phyloP scores from a whole-genome alignment of 2,329 filamentous ascomycete species.

The Penicillium sp. region DNA sequence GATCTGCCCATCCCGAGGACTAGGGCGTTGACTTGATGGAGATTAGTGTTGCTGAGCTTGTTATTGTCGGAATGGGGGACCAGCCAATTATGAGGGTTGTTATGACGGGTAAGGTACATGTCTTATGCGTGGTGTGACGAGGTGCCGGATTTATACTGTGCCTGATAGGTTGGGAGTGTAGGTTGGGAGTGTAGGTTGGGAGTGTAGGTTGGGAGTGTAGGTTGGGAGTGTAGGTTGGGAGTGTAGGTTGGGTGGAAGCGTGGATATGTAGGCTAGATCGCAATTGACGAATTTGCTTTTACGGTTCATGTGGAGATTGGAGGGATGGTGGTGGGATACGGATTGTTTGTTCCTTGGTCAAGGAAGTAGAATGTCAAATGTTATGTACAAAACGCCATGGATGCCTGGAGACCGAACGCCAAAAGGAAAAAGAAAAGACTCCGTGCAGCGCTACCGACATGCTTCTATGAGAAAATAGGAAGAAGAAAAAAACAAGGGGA shows the following conservation, averaged over 20 bases:
- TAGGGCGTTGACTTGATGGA: conserved; percentile 5
- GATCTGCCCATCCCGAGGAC: conserved; percentile 3
- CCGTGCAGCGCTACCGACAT: conserved; percentile 13
- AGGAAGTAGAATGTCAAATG: neutral
- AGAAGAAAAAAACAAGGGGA: neutral
- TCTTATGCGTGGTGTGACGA: neutral
- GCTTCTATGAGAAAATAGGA: neutral
- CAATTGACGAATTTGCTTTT: neutral
- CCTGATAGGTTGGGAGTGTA: neutral
- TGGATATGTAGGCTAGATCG: neutral
- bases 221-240: neutral
- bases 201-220: neutral
- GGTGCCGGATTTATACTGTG: neutral
- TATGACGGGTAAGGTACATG: neutral
- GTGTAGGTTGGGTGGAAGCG: neutral
- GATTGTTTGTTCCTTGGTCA: neutral
- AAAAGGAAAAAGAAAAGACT: conserved; percentile 6
- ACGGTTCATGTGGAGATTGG: neutral
- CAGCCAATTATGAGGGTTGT: conserved; percentile 14
- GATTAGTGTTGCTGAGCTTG: neutral
- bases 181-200: neutral
- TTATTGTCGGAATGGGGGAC: conserved; percentile 16
- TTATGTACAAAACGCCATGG: conserved; percentile 15
- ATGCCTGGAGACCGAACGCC: conserved; percentile 16
- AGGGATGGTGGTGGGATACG: neutral